Evolutionary conservation across 208 protist genomes (phyloP).

Genomic region (Vickermania spadyakhi): DNA sequence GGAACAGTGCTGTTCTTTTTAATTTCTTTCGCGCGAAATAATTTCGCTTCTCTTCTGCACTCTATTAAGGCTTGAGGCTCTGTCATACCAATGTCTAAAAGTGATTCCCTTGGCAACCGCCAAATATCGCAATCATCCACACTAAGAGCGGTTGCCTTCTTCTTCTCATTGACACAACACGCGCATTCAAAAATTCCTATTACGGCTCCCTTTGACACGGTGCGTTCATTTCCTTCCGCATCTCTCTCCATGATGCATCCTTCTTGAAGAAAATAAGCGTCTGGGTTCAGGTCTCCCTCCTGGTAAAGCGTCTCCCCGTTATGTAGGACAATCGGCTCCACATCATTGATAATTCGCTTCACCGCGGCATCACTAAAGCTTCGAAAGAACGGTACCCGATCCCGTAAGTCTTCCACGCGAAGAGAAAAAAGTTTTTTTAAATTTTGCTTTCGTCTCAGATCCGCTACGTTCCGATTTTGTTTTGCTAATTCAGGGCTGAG

Average conservation of each 20-base stretch:
- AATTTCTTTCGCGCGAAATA: constrained; percentile 42
- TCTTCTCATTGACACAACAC: constrained; percentile 72
- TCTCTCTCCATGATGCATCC: constrained; percentile 49
- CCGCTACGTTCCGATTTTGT: constrained; percentile 76
- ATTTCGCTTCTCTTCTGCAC: constrained; percentile 58
- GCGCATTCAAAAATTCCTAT: constrained; percentile 82
- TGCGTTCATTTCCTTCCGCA: constrained; percentile 16
- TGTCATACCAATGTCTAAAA: constrained; percentile 78
- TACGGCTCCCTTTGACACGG: constrained; percentile 52
- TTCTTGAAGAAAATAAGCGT: constrained; percentile 81
- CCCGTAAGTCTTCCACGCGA: constrained; percentile 53
- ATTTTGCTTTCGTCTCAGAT: constrained; percentile 71
- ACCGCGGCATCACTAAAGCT: constrained; percentile 54
- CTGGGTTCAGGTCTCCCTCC: constrained; percentile 52
- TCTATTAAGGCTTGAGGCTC: constrained; percentile 76
- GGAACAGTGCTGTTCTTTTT: constrained; percentile 20
- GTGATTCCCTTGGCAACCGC: constrained; percentile 49
- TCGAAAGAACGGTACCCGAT: constrained; percentile 61
- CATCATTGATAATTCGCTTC: constrained; percentile 35
- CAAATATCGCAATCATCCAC: constrained; percentile 86
- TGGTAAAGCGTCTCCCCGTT: constrained; percentile 63
- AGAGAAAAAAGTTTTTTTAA: constrained; percentile 76
- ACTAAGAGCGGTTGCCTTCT: constrained; percentile 60
- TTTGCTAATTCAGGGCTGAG: constrained; percentile 68
- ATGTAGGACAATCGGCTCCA: constrained; percentile 82